Evolutionary conservation across 768 basidiomycete species (phyloP), one percentile per base, ranked within the genome.

Genomic region (Termitomyces sp.): DNA sequence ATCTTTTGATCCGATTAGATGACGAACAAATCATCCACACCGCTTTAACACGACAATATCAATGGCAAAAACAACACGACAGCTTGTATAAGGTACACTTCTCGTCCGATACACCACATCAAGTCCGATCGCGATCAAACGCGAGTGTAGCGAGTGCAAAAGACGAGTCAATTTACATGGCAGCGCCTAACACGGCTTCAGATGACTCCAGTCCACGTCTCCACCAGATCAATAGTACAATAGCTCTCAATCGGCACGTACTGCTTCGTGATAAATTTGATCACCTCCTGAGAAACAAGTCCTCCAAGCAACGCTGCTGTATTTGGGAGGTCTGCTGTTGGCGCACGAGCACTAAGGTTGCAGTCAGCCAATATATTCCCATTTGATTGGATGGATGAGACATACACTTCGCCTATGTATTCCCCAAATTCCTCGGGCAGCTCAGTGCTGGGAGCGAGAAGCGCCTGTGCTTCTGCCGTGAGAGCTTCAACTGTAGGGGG

Each of bases 241-340:
- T 88, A 89, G 14, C 93, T 92, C 63, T 89, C 85, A 64, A 96
- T 83, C 8, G 97, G 96, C 14, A 96, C 83, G 71, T 99, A 99
- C 74, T 99, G 97, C 68, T 86, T 87, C 60, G 96, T 99, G 68
- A 96, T 89, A 76, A 98, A 82, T 82, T 99, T 98, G 81, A 98
- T 98, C 6, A 88, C 87, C 71, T 99, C 97, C 67, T 99, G 97
- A 31, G 96, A 94, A 20, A 98, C 89, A 40, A 98, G 73, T 2
- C 97, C 97, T 1, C 97, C 97, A 0, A 98, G 78, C 69, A 98
- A 86, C 2, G 96, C 96, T 0, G 96, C 93, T 2, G 88, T 95
- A 65, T 95, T 98, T 6, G 96, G 96, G 3, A 98, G 76, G 68
- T 96, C 94, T 3, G 92, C 88, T 0, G 83, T 87, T 2, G 91